A percentile compares a stretch with the other conserved stretches of the same genome.
These are phyloP conservation scores for Vaccinium darrowii DNA, from an alignment of 148 eudicot species.

Conservation along the genomic window DNA sequence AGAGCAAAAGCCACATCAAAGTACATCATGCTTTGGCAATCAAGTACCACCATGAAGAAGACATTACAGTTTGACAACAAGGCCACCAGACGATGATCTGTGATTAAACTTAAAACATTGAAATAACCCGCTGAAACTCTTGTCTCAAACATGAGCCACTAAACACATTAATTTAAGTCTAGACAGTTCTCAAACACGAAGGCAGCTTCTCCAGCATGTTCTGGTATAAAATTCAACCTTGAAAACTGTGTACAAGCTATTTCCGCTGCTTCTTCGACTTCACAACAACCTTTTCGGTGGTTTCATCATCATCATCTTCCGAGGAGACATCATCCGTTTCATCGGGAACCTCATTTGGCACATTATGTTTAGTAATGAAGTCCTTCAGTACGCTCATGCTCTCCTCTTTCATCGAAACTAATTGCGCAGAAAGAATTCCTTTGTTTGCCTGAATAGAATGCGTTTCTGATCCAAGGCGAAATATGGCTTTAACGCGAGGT, in stretches of 20 bases:
- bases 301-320: conserved; percentile 59
- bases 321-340: conserved; percentile 73
- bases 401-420: conserved; percentile 64
- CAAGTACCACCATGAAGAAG: not conserved
- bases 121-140: not conserved
- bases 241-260: not conserved
- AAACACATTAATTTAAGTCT: not conserved
- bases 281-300: conserved; percentile 40
- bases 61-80: not conserved
- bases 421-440: conserved; percentile 65
- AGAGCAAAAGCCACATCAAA: not conserved
- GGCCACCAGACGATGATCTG: not conserved
- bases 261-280: conserved; percentile 64
- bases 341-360: conserved; percentile 88
- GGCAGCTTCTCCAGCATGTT: not conserved
- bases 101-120: not conserved
- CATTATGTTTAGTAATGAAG: conserved; percentile 74
- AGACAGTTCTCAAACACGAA: not conserved
- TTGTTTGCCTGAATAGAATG: conserved; percentile 39
- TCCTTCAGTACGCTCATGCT: conserved; percentile 81
- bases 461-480: conserved; percentile 72
- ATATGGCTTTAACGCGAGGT: conserved; percentile 42
- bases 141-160: not conserved
- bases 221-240: not conserved
- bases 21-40: not conserved